Base-by-base conservation (phyloP, 805 yeast genomes). In the Wickerhamomyces tratensis region DNA sequence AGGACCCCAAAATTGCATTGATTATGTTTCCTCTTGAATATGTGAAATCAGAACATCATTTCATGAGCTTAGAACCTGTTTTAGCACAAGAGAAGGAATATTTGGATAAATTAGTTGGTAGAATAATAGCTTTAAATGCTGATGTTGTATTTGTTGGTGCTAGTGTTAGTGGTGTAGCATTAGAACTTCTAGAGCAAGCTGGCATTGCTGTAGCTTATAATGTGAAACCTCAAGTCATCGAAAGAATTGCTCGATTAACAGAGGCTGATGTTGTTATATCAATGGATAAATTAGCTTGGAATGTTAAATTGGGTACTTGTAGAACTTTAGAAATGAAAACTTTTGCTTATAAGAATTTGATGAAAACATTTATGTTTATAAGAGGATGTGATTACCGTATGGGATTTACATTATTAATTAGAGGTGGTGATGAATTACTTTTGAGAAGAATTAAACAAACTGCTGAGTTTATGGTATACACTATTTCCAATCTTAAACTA, bases 21-120 rank as follows among this genome's bases (percentile, higher is more conserved):
- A 71, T 93, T 6, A 81, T 88, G 69, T 93, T 93, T 53, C 96
- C 97, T 0, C 64, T 93, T 26, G 98, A 89, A 55, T 93, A 87
- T 50, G 68, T 79, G 45, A 78, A 82, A 46, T 79, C 77, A 36
- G 86, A 82, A 42, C 87, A 83, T 49, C 86, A 79, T 47, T 82
- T 87, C 45, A 77, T 87, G 60, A 84, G 95, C 54, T 65, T 89
- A 43, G 84, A 86, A 44, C 84, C 94, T 1, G 81, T 91, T 1
- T 68, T 86, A 40, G 84, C 91, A 0, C 98, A 93, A 56, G 97
- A 91, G 55, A 68, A 75, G 39, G 96, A 91, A 50, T 91, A 82
- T 54, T 69, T 93, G 38, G 75, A 80, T 42, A 89, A 87, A 53
- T 65, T 91, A 31, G 93, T 88, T 0, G 82, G 82, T 2, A 70